These are phyloP conservation scores for Leccinum subspadiceum DNA, from an alignment of 1,284 basidiomycete species.

Conservation along the genomic window DNA sequence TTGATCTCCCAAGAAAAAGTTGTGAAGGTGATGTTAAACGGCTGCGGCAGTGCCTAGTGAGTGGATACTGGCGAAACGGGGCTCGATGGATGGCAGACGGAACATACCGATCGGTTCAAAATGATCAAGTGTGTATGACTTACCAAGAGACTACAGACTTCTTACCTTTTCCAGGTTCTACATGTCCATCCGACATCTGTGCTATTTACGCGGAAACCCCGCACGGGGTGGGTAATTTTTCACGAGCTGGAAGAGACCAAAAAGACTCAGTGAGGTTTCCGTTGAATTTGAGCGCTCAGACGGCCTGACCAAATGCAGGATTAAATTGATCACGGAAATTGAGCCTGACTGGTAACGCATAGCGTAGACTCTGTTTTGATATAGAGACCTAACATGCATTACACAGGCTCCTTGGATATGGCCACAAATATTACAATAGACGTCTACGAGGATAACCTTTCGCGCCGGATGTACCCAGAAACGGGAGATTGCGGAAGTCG, in stretches of 20 bases:
- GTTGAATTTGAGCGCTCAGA: neutral
- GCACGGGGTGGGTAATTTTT: constrained; percentile 90
- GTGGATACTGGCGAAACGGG: constrained; percentile 93
- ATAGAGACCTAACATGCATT: constrained; percentile 1
- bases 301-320: constrained; percentile 33
- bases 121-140: constrained; percentile 61
- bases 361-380: neutral
- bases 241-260: constrained; percentile 97
- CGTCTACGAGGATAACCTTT: constrained; percentile 2
- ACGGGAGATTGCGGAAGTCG: too few relatives aligned
- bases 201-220: constrained; percentile 88
- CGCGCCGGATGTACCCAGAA: neutral
- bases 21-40: constrained; percentile 83
- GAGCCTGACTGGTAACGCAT: constrained; percentile 55
- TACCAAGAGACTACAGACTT: neutral
- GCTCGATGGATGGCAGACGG: constrained; percentile 89
- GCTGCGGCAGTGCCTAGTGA: constrained; percentile 82
- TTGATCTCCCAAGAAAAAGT: constrained; percentile 73
- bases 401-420: constrained; percentile 48
- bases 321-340: constrained; percentile 56
- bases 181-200: constrained; percentile 94
- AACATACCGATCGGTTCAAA: constrained; percentile 82
- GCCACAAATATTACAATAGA: constrained; percentile 45
- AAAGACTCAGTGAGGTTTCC: constrained; percentile 70
- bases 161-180: constrained; percentile 52